phyloP scores from a whole-genome alignment of 106 monocot species.

The Apostasia shenzhenica region DNA sequence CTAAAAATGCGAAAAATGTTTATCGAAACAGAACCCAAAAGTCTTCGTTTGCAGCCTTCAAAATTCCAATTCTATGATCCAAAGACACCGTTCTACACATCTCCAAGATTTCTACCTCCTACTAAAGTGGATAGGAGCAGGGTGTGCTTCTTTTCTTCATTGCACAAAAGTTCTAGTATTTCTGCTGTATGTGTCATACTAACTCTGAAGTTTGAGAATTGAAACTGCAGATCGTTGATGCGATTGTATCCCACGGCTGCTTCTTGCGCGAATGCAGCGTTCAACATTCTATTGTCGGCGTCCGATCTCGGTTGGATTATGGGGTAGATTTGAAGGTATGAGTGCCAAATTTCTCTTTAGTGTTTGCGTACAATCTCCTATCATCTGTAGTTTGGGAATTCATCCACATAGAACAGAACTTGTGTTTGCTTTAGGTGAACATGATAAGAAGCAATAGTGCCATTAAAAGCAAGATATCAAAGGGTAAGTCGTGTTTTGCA shows the following conservation, averaged over 20 bases:
- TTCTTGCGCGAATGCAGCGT: slow-evolving; percentile 73
- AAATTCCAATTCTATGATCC: slow-evolving; percentile 88
- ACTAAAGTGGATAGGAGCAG: slow-evolving; percentile 76
- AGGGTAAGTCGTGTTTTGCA: too few relatives aligned
- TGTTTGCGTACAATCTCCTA: neutral
- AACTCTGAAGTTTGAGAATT: neutral
- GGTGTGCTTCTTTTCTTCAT: slow-evolving; percentile 24
- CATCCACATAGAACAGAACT: too few relatives aligned
- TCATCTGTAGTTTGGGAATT: neutral
- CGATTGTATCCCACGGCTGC: slow-evolving; percentile 89
- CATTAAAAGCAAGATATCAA: too few relatives aligned
- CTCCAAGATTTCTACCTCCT: slow-evolving; percentile 79
- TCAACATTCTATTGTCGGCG: slow-evolving; percentile 69
- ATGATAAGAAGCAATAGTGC: too few relatives aligned
- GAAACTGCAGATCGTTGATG: slow-evolving; percentile 55
- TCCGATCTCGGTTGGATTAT: slow-evolving; percentile 65
- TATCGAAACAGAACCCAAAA: too few relatives aligned
- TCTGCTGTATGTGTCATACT: neutral
- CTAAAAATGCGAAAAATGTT: too few relatives aligned
- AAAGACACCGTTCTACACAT: slow-evolving; percentile 78
- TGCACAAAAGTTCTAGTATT: neutral
- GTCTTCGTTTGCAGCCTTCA: slow-evolving; percentile 36
- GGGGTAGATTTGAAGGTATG: slow-evolving; percentile 81
- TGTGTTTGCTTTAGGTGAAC: too few relatives aligned
- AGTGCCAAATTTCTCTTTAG: neutral